These are phyloP conservation scores for Nyctanthes arbortristis DNA, from an alignment of 257 asterid species.

Conservation along the genomic window DNA sequence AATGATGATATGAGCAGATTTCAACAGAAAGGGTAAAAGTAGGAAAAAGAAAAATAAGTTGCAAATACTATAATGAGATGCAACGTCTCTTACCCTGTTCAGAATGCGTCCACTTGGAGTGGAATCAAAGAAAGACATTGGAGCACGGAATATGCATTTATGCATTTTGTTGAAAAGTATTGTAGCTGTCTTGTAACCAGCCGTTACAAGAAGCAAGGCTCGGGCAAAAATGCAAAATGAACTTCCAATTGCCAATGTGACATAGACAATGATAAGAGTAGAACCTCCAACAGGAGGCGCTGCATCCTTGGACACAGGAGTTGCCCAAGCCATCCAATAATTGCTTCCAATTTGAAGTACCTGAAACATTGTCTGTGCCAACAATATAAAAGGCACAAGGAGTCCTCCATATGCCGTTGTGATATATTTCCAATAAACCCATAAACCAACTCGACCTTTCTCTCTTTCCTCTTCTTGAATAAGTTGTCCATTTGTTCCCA, in stretches of 20 bases:
- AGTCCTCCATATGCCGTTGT: conserved; percentile 83
- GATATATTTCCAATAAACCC: conserved; percentile 81
- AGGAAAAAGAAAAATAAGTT: background rate
- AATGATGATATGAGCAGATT: background rate
- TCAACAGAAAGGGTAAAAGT: background rate
- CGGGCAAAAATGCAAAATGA: conserved; percentile 64
- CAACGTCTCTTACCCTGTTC: conserved; percentile 56
- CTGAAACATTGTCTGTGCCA: conserved; percentile 67
- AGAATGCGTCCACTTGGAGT: conserved; percentile 97
- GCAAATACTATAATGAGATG: background rate
- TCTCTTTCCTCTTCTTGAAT: conserved; percentile 96
- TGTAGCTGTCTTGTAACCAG: conserved; percentile 73
- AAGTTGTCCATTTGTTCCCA: conserved; percentile 55
- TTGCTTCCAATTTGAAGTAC: conserved; percentile 86
- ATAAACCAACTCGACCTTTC: conserved; percentile 73
- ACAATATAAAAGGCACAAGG: conserved; percentile 72
- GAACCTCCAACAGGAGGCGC: conserved; percentile 54
- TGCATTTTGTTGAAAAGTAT: conserved; percentile 77
- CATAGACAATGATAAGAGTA: conserved; percentile 78
- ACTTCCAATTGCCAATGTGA: conserved; percentile 64
- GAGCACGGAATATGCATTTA: conserved; percentile 72
- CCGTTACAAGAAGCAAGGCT: conserved; percentile 52
- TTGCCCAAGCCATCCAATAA: conserved; percentile 99
- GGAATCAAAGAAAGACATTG: conserved; percentile 95
- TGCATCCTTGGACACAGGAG: conserved; percentile 70